Evolutionary conservation across 139 green algal species (phyloP), one percentile per base, ranked within the genome.

Genomic region (Edaphochlamys debaryana): DNA sequence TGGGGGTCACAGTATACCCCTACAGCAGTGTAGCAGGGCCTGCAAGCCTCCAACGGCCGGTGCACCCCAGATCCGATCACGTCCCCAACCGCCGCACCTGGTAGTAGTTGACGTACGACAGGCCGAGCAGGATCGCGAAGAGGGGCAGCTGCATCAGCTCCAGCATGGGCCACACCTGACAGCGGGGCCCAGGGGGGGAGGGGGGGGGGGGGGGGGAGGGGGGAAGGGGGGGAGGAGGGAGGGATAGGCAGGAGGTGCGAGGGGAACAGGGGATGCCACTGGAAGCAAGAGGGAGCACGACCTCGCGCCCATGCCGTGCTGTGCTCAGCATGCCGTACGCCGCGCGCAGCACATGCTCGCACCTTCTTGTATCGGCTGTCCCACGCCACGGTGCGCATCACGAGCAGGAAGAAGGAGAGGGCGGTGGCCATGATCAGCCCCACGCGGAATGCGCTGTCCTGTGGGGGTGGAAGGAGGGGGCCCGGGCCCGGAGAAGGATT

Each of bases 291-390:
- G 9, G 48, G 48, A 54, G 48, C 15, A 9, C 48, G 48, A 15
- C 11, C 48, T 23, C 9, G 48, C 48, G 48, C 11, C 11, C 9
- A 54, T 15, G 11, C 11, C 48, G 48, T 54, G 48, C 48, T 15
- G 48, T 54, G 48, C 15, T 9, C 48, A 9, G 48, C 15, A 15
- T 54, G 48, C 48, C 48, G 48, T 54, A n/a, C n/a, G n/a, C 45
- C 45, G 45, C 13, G 45, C 45, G 13, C 45, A 54, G 45, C 45
- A 54, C 11, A 54, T 54, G 54, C 66, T 5, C 76, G 0, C 66
- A 84, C 78, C 78, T 84, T 84, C n/a, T 84, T 84, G 64, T 76
- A 76, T 5, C 78, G 66, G 64, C 66, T 77, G 66, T 84, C 78
- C 78, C 78, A 84, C 5, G 78, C 66, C 15, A 84, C 50, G 37